A percentile compares a stretch with the other conserved stretches of the same genome.
These are phyloP conservation scores for Scedosporium dehoogii DNA, from an alignment of 2,329 filamentous ascomycete species.

Conservation along the genomic window DNA sequence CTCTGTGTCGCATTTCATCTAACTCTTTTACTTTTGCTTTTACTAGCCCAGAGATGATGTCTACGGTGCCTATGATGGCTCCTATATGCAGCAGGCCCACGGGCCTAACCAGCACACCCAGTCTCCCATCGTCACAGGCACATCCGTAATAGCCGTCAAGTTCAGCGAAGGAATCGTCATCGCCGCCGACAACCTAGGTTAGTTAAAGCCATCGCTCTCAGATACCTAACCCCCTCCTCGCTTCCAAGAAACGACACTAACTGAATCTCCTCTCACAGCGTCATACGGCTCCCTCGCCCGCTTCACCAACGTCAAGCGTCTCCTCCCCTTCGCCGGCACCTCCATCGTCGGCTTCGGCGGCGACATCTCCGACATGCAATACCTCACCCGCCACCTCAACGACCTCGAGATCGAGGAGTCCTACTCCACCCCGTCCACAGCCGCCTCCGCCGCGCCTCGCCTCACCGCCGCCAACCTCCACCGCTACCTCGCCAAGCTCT, in stretches of 20 bases:
- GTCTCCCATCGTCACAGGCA: constrained; percentile 88
- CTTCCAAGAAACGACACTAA: neutral
- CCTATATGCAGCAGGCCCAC: constrained; percentile 65
- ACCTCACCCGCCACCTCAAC: constrained; percentile 82
- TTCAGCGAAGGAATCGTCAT: constrained; percentile 95
- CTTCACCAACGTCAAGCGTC: constrained; percentile 93
- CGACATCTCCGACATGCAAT: constrained; percentile 98
- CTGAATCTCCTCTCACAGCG: constrained; percentile 40
- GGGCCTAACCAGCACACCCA: constrained; percentile 80
- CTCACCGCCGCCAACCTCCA: constrained; percentile 92
- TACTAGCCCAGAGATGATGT: constrained; percentile 87
- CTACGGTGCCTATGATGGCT: constrained; percentile 85
- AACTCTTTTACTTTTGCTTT: constrained; percentile 5
- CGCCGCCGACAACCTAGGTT: constrained; percentile 92
- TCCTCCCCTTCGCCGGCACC: constrained; percentile 76
- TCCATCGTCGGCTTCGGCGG: constrained; percentile 89
- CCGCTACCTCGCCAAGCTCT: constrained; percentile 90
- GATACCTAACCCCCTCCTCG: neutral
- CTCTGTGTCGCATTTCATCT: constrained; percentile 7
- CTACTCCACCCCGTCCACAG: constrained; percentile 47
- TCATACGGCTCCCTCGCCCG: constrained; percentile 96
- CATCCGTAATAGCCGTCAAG: constrained; percentile 89
- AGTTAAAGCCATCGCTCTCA: constrained; percentile 13
- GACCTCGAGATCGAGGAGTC: constrained; percentile 83
- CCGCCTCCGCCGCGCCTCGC: constrained; percentile 26